phyloP scores from a whole-genome alignment of 129 eudicot species.

The Pulicaria dysenterica region DNA sequence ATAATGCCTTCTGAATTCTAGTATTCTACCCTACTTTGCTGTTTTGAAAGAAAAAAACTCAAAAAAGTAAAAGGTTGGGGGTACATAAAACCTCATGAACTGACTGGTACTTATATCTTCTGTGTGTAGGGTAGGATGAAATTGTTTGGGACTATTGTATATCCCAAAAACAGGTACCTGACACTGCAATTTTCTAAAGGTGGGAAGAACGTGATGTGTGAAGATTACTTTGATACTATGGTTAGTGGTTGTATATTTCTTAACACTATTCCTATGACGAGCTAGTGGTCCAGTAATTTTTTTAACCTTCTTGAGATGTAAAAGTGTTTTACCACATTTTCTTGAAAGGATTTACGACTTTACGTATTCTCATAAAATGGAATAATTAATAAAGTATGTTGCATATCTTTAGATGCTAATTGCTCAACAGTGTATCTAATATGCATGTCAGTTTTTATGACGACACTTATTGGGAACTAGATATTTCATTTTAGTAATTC shows the following conservation, averaged over 20 bases:
- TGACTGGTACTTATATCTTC: conserved; percentile 1
- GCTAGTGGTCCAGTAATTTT: neutral
- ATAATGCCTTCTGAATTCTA: no score
- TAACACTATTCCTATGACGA: neutral
- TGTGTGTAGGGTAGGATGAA: conserved; percentile 74
- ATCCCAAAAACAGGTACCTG: conserved; percentile 81
- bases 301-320: conserved; percentile 11
- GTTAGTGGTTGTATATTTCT: conserved; percentile 42
- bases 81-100: neutral
- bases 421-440: no score
- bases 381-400: no score
- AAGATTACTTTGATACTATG: conserved; percentile 91
- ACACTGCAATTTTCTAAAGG: conserved; percentile 97
- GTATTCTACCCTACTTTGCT: no score
- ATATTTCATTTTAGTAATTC: neutral
- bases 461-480: no score
- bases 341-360: neutral
- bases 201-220: conserved; percentile 90
- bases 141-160: conserved; percentile 85
- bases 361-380: no score
- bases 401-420: no score
- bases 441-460: no score
- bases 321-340: conserved; percentile 2
- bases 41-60: no score
- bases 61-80: no score